Conservation (phyloP, 75 land plant genomes). For the Picea glauca region DNA sequence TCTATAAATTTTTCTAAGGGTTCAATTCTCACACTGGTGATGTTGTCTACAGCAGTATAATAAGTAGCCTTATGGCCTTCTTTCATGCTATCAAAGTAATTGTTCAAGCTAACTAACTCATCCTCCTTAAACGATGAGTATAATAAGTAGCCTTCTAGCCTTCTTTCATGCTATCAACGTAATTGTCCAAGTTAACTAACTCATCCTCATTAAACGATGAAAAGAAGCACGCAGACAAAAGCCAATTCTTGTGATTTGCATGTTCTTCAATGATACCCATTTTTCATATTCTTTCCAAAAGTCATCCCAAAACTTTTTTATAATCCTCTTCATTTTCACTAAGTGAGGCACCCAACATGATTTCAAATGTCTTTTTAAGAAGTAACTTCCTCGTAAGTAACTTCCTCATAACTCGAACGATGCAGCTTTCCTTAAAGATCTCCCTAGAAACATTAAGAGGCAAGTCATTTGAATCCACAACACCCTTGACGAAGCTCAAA, state of each 20-base stretch:
- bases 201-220: conserved; percentile 77
- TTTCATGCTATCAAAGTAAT: conserved; percentile 92
- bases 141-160: too few relatives aligned
- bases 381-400: conserved; percentile 47
- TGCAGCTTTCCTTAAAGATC: conserved; percentile 94
- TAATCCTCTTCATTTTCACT: conserved; percentile 84
- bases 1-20: conserved; percentile 79
- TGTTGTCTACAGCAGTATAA: conserved; percentile 84
- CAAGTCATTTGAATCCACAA: conserved; percentile 56
- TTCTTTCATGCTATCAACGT: conserved; percentile 8
- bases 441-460: conserved; percentile 98
- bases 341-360: conserved; percentile 85
- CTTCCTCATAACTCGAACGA: conserved; percentile 95
- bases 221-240: conserved; percentile 73
- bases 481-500: conserved; percentile 56
- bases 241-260: conserved; percentile 85
- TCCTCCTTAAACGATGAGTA: too few relatives aligned
- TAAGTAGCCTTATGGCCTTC: conserved; percentile 92
- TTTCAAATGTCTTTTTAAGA: conserved; percentile 95
- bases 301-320: conserved; percentile 78
- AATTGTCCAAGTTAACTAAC: too few relatives aligned
- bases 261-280: conserved; percentile 86
- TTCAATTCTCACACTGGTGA: conserved; percentile 79
- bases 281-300: conserved; percentile 82
- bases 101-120: conserved; percentile 63